These are phyloP conservation scores for Pseudohyphozyma bogoriensis DNA, from an alignment of 768 basidiomycete species.

Conservation along the genomic window DNA sequence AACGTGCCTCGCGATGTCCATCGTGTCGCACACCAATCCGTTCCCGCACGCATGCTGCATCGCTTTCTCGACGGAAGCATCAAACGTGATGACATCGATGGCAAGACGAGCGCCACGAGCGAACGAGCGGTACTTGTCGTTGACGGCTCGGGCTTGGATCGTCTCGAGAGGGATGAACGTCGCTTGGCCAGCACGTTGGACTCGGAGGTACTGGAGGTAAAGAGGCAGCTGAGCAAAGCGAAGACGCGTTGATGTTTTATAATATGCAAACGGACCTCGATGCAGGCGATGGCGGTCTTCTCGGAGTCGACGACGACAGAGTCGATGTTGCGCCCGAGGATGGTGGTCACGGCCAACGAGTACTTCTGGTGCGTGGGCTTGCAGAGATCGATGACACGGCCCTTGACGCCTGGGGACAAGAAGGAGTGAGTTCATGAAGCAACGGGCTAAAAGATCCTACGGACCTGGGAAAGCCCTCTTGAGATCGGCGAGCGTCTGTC, in stretches of 20 bases:
- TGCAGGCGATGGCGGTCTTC: slow-evolving; percentile 93
- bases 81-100: slow-evolving; percentile 72
- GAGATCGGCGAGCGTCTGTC: slow-evolving; percentile 71
- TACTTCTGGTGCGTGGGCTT: slow-evolving; percentile 89
- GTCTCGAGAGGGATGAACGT: slow-evolving; percentile 99
- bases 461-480: slow-evolving; percentile 89
- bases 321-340: slow-evolving; percentile 88
- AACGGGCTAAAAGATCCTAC: neutral
- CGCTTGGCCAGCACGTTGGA: slow-evolving; percentile 86
- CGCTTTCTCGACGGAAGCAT: slow-evolving; percentile 77
- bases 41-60: slow-evolving; percentile 96
- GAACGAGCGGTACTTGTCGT: slow-evolving; percentile 87
- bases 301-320: slow-evolving; percentile 94
- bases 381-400: slow-evolving; percentile 85
- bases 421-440: neutral
- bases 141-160: slow-evolving; percentile 83
- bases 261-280: slow-evolving; percentile 54
- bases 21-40: slow-evolving; percentile 85
- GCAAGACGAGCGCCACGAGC: slow-evolving; percentile 77
- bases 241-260: no score
- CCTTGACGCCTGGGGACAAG: slow-evolving; percentile 61
- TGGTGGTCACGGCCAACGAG: slow-evolving; percentile 78
- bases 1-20: slow-evolving; percentile 82
- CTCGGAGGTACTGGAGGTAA: slow-evolving; percentile 68
- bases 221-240: neutral